A percentile compares a stretch with the other conserved stretches of the same genome.
phyloP scores from a whole-genome alignment of 345 rosid species.

The Crucihimalaya himalaica region DNA sequence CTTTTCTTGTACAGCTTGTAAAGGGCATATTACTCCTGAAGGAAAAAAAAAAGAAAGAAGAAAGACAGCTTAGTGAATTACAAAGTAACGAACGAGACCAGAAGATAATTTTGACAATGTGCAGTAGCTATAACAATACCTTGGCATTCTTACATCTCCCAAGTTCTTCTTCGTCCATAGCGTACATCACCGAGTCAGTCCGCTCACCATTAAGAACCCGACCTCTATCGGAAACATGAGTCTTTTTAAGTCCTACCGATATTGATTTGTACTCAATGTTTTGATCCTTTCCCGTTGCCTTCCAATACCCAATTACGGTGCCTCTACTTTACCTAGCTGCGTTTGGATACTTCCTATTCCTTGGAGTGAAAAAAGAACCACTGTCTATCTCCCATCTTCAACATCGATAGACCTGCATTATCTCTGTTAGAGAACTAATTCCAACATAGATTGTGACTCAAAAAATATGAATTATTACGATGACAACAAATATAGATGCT shows the following conservation, averaged over 20 bases:
- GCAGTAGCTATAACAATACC: slow-evolving; percentile 38
- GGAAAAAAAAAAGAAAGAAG: neutral
- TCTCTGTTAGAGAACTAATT: neutral
- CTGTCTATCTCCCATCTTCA: slow-evolving; percentile 88
- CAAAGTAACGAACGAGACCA: no score
- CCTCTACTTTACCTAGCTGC: slow-evolving; percentile 87
- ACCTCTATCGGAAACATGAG: slow-evolving; percentile 82
- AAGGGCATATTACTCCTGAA: slow-evolving; percentile 88
- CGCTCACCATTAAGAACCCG: slow-evolving; percentile 82
- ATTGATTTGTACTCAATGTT: slow-evolving; percentile 53
- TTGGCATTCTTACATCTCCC: slow-evolving; percentile 66
- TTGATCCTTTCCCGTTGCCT: slow-evolving; percentile 90
- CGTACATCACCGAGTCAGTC: slow-evolving; percentile 98
- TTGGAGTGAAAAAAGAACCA: slow-evolving; percentile 91
- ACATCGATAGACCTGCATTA: slow-evolving; percentile 48
- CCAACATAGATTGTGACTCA: no score
- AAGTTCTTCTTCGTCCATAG: slow-evolving; percentile 83
- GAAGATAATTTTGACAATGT: neutral
- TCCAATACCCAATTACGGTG: slow-evolving; percentile 85
- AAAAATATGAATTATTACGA: no score
- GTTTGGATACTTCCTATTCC: slow-evolving; percentile 90
- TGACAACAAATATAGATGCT: no score
- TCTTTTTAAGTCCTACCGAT: slow-evolving; percentile 78
- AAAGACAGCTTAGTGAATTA: neutral
- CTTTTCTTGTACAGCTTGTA: slow-evolving; percentile 89